These are phyloP conservation scores for Aspergillus awamori DNA, from an alignment of 2,329 filamentous ascomycete genomes.

Conservation along the genomic window DNA sequence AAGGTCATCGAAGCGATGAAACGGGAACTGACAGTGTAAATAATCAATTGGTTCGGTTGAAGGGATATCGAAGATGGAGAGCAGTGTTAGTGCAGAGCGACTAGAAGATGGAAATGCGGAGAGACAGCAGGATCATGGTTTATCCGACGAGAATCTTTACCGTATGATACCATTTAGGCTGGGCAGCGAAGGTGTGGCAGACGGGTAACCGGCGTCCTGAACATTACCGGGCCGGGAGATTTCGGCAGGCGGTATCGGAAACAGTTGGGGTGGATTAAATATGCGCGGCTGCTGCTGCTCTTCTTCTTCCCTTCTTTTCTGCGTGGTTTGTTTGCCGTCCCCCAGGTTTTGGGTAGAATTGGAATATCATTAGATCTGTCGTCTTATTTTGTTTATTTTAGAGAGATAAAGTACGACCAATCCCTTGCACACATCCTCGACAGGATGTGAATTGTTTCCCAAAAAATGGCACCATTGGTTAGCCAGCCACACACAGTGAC, in stretches of 20 bases:
- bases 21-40: constrained; percentile 23
- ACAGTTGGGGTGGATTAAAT: constrained; percentile 13
- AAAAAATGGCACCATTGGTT: not conserved
- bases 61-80: not conserved
- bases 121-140: constrained; percentile 21
- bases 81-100: not conserved
- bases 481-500: not conserved
- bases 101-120: not conserved
- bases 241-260: constrained; percentile 30
- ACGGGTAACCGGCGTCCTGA: constrained; percentile 3
- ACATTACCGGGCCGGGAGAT: constrained; percentile 29
- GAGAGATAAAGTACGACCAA: not conserved
- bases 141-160: constrained; percentile 22
- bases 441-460: not conserved
- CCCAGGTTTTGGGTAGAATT: constrained; percentile 8
- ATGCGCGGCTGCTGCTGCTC: constrained; percentile 10
- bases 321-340: not conserved
- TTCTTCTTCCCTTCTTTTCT: constrained; percentile 14
- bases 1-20: constrained; percentile 34
- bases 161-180: constrained; percentile 13
- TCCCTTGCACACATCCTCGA: not conserved
- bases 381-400: not conserved
- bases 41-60: not conserved
- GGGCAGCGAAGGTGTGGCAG: not conserved
- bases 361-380: not conserved